Conservation (phyloP, 129 eudicot species). For the Smallanthus sonchifolius region DNA sequence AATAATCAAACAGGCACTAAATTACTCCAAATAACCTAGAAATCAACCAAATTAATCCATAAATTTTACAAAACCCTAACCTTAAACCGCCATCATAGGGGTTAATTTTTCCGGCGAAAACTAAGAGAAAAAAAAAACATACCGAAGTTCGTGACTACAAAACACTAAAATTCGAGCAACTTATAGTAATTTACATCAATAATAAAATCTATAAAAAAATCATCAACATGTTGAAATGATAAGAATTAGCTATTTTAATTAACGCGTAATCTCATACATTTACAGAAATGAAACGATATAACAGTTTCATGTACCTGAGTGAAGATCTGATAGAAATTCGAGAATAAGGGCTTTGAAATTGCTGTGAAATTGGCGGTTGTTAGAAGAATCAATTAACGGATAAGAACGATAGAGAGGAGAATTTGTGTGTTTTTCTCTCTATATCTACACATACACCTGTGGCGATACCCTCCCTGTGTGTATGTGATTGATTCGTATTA, state of each 20-base stretch:
- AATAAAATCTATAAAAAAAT: background rate
- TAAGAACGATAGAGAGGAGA: constrained; percentile 28
- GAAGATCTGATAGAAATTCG: constrained; percentile 25
- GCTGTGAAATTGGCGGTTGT: constrained; percentile 25
- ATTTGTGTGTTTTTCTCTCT: constrained; percentile 27
- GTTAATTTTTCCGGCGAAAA: background rate
- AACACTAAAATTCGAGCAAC: constrained; percentile 18
- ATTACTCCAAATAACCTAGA: constrained; percentile 3
- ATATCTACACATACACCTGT: constrained; percentile 15
- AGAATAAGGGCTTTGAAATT: constrained; percentile 27
- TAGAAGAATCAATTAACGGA: constrained; percentile 33
- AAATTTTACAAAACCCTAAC: constrained; percentile 13
- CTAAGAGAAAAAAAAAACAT: background rate
- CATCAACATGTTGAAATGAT: constrained; percentile 2
- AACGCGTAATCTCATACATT: constrained; percentile 23
- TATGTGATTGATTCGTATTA: constrained; percentile 27
- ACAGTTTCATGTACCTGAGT: constrained; percentile 29
- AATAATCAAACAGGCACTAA: background rate
- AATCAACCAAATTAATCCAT: constrained; percentile 7
- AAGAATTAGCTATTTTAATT: constrained; percentile 2
- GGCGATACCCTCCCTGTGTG: constrained; percentile 21
- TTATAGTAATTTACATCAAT: constrained; percentile 11
- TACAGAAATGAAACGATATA: constrained; percentile 15
- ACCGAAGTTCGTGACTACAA: constrained; percentile 12
- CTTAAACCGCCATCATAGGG: constrained; percentile 6